Conservation (phyloP, 257 asterid genomes). For the Nicotiana paniculata region DNA sequence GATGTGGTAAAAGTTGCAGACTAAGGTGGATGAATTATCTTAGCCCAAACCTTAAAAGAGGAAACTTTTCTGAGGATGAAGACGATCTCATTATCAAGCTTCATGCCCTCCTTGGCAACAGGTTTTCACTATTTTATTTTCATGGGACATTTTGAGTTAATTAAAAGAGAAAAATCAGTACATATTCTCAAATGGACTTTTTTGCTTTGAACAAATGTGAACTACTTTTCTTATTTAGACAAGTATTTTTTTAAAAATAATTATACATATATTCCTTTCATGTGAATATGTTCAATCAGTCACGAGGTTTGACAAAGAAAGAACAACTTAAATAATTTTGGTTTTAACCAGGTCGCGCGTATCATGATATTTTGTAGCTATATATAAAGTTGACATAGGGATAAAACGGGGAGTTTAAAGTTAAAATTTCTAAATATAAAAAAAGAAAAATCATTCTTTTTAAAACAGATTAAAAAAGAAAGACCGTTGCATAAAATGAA, state of each 20-base stretch:
- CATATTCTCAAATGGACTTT: neutral
- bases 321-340: too few relatives aligned
- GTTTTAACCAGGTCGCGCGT: too few relatives aligned
- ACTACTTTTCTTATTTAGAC: neutral
- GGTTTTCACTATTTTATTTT: neutral
- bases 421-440: too few relatives aligned
- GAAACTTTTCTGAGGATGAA: neutral
- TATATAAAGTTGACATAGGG: too few relatives aligned
- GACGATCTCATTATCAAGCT: conserved; percentile 4
- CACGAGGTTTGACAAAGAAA: too few relatives aligned
- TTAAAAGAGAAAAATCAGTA: neutral
- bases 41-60: conserved; percentile 1
- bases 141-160: neutral
- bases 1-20: conserved; percentile 2
- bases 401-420: too few relatives aligned
- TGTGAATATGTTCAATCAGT: too few relatives aligned
- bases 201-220: neutral
- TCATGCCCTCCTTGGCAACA: conserved; percentile 1
- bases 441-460: too few relatives aligned
- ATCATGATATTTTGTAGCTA: too few relatives aligned
- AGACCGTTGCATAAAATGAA: too few relatives aligned
- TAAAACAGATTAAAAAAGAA: too few relatives aligned
- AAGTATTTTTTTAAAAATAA: neutral
- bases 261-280: too few relatives aligned
- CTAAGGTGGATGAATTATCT: conserved; percentile 9